A percentile compares a stretch with the other conserved stretches of the same genome.
Evolutionary conservation across 2,329 filamentous ascomycete genomes (phyloP).

Genomic region (Alternaria gansuensis): DNA sequence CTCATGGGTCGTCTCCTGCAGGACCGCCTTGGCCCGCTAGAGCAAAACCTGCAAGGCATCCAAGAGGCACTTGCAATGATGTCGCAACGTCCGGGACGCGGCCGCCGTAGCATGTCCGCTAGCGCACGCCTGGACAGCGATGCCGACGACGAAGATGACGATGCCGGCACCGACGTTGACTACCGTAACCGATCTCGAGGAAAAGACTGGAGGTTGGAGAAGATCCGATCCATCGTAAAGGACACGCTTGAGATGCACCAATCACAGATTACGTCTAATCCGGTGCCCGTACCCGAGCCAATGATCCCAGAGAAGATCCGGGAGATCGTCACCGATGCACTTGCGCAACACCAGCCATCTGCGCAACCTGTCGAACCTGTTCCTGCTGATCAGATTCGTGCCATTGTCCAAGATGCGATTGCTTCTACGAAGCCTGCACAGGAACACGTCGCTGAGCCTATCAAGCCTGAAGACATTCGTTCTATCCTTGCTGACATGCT

Average conservation of each 20-base stretch:
- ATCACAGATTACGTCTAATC: constrained; percentile 40
- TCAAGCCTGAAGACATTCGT: constrained; percentile 44
- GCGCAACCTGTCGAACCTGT: constrained; percentile 39
- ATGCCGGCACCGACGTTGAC: constrained; percentile 61
- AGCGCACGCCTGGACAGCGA: constrained; percentile 78
- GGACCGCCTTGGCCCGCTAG: constrained; percentile 79
- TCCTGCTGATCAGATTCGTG: constrained; percentile 75
- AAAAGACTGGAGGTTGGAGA: constrained; percentile 80
- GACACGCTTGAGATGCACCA: constrained; percentile 68
- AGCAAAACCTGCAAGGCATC: constrained; percentile 79
- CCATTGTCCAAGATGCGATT: constrained; percentile 70
- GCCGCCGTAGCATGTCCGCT: constrained; percentile 72
- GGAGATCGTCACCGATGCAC: constrained; percentile 66
- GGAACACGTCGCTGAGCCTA: constrained; percentile 29
- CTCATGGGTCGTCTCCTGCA: constrained; percentile 81
- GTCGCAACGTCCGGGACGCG: constrained; percentile 61
- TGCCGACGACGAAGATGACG: constrained; percentile 93
- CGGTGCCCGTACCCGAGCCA: constrained; percentile 41
- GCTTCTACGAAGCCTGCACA: constrained; percentile 51
- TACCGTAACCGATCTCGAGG: constrained; percentile 78
- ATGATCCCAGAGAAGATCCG: constrained; percentile 75
- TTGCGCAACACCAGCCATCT: constrained; percentile 59
- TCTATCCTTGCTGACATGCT: constrained; percentile 39
- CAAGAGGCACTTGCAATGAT: constrained; percentile 72
- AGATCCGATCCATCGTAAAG: constrained; percentile 69